phyloP scores from a whole-genome alignment of 139 green algal genomes.

The Tetratostichococcus sp. region DNA sequence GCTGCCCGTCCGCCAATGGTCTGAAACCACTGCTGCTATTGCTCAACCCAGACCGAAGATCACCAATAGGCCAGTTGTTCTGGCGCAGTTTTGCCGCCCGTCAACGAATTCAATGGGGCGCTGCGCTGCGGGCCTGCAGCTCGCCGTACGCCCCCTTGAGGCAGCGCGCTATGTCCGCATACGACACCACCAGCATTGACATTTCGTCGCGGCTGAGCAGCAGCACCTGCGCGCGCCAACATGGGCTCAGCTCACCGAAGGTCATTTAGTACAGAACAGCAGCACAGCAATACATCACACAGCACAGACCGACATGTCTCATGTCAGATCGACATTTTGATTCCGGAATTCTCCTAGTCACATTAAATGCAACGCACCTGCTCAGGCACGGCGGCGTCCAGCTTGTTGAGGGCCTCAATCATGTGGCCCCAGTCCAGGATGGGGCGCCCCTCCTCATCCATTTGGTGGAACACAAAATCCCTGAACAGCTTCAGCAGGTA shows the following conservation, averaged over 20 bases:
- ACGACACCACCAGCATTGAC: constrained; percentile 85
- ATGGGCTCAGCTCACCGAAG: too few species aligned
- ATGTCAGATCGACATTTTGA: too few species aligned
- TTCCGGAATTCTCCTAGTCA: too few species aligned
- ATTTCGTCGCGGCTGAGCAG: constrained; percentile 81
- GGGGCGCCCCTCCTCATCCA: constrained; percentile 56
- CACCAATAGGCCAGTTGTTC: too few species aligned
- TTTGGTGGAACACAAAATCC: constrained; percentile 90
- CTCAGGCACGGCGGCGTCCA: constrained; percentile 72
- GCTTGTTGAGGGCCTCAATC: constrained; percentile 86
- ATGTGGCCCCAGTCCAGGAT: constrained; percentile 85
- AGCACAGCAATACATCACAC: too few species aligned
- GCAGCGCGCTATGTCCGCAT: constrained; percentile 78
- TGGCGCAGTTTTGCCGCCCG: too few species aligned
- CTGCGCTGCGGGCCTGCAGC: constrained; percentile 26
- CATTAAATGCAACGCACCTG: constrained; percentile 28
- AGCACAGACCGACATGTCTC: too few species aligned
- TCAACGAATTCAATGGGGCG: neutral
- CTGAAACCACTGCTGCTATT: too few species aligned
- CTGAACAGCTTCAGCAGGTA: constrained; percentile 91
- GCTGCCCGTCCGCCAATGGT: too few species aligned
- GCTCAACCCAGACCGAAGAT: too few species aligned
- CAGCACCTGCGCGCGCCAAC: constrained; percentile 41
- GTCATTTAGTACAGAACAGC: too few species aligned
- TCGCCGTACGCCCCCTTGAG: constrained; percentile 54